Evolutionary conservation across 352 stramenopile genomes (phyloP).

Genomic region (Phytophthora sp.): DNA sequence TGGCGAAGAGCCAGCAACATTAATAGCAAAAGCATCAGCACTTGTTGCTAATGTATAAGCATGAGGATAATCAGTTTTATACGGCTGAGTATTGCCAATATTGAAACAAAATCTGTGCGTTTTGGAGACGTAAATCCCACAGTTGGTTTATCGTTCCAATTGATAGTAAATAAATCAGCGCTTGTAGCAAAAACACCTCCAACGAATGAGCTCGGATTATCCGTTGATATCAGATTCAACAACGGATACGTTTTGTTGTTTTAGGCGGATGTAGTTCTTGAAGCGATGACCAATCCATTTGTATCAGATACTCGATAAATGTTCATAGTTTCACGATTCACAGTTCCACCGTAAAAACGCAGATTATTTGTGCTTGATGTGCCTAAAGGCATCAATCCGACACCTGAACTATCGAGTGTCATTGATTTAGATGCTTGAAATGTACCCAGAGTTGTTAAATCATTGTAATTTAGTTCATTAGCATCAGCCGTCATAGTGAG

Average conservation of each 20-base stretch:
- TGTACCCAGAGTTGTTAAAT: no score
- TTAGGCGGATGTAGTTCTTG: slow-evolving; percentile 5
- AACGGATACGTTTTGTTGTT: slow-evolving; percentile 13
- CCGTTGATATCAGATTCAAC: slow-evolving; percentile 18
- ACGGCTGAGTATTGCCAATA: slow-evolving; percentile 21
- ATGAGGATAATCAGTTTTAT: slow-evolving; percentile 21
- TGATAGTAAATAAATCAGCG: slow-evolving; percentile 18
- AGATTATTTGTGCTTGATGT: slow-evolving; percentile 8
- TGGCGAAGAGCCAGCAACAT: not conserved
- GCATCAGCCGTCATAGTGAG: no score
- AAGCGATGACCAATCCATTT: slow-evolving; percentile 18
- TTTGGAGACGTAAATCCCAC: slow-evolving; percentile 20
- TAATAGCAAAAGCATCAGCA: not conserved
- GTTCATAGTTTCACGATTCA: slow-evolving; percentile 15
- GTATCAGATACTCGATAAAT: slow-evolving; percentile 21
- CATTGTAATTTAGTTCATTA: no score
- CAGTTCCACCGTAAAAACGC: slow-evolving; percentile 7
- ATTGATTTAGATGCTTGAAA: slow-evolving; percentile 20
- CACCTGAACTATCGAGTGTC: slow-evolving; percentile 12
- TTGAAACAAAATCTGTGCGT: slow-evolving; percentile 29
- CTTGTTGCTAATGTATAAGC: not conserved
- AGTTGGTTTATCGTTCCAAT: slow-evolving; percentile 19
- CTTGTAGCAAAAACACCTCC: slow-evolving; percentile 11
- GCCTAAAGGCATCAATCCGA: slow-evolving; percentile 2
- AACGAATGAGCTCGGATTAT: slow-evolving; percentile 17